phyloP scores from a whole-genome alignment of 129 eudicot species.

The Ambrosia artemisiifolia region DNA sequence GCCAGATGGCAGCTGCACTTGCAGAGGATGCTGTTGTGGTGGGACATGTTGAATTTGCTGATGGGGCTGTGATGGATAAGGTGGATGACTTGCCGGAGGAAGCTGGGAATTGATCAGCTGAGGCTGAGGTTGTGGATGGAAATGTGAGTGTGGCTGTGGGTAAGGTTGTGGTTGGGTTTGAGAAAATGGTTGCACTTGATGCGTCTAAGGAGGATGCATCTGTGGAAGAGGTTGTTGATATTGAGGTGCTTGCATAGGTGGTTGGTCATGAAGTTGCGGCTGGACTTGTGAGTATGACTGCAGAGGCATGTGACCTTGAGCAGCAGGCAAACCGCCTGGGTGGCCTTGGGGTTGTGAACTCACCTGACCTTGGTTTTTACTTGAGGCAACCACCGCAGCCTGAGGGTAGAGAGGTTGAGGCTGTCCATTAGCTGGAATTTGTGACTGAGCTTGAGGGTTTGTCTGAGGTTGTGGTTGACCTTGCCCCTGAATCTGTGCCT shows the following conservation, averaged over 20 bases:
- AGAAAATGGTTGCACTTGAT: constrained; percentile 33
- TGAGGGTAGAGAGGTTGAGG: constrained; percentile 36
- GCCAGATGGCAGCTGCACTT: constrained; percentile 38
- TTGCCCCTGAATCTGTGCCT: constrained; percentile 23
- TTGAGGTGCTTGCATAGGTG: constrained; percentile 57
- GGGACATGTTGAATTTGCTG: constrained; percentile 55
- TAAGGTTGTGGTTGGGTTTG: constrained; percentile 32
- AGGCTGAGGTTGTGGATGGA: constrained; percentile 32
- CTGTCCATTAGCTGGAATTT: constrained; percentile 28
- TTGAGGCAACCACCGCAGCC: constrained; percentile 18
- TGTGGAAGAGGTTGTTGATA: constrained; percentile 63
- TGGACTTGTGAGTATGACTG: constrained; percentile 47
- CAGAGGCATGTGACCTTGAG: constrained; percentile 36
- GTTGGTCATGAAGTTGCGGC: constrained; percentile 45
- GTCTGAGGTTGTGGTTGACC: constrained; percentile 31
- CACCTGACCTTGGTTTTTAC: constrained; percentile 34
- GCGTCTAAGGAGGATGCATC: constrained; percentile 36
- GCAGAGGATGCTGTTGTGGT: constrained; percentile 49
- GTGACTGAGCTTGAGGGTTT: constrained; percentile 21
- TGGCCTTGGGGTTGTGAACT: constrained; percentile 38
- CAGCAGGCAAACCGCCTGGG: constrained; percentile 36
- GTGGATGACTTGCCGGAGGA: constrained; percentile 44
- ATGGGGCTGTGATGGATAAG: constrained; percentile 55
- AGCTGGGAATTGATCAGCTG: constrained; percentile 33
- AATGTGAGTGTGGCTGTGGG: constrained; percentile 33